Base-by-base conservation (phyloP, 2,329 filamentous ascomycete species). In the Neodidymelliopsis sp. region DNA sequence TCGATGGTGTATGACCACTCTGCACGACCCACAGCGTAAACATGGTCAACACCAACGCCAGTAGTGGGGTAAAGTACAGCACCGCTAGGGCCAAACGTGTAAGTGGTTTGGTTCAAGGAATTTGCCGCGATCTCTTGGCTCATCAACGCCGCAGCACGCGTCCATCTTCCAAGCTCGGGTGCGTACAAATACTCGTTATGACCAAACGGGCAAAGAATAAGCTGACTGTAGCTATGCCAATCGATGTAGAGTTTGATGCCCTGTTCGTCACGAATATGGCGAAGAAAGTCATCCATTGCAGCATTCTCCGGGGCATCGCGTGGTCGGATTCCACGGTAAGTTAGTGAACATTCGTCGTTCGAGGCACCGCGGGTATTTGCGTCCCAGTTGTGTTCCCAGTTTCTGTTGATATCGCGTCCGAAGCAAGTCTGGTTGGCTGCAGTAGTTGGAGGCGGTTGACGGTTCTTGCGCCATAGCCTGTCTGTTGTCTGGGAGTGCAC, bases 181-280 rank as follows among this genome's bases (percentile, higher is more conserved):
- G 78, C 70, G 16, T 75, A 70, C 6, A 67, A 70, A n/a, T 69
- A 73, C 69, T 83, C 84, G 10, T 79, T 78, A 67, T 82, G 84
- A 18, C 83, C 83, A 53, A 84, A 86, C 1, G 75, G 80, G n/a
- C 78, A 77, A 43, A 83, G 76, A 53, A 86, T 79, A 20, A 83
- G 74, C 59, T 87, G 84, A 12, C 78, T 80, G 66, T 85, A 87
- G 4, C 80, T 79, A 70, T 87, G 85, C 72, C 80, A 84, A 70
- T 87, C 85, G 39, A 87, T 80, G 64, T 79, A 87, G 2, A 85
- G 75, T 61, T 82, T 81, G 39, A 86, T 75, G 0, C 81, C 80
- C 50, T 79, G 73, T 3, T 60, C 53, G 10, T 68, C 65, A 2
- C 74, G 70, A 18, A 84, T 61, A 9, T 69, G 66, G 18, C 72